Conservation (phyloP, 2,329 filamentous ascomycete species). For the Penicillium fuscoglaucum region DNA sequence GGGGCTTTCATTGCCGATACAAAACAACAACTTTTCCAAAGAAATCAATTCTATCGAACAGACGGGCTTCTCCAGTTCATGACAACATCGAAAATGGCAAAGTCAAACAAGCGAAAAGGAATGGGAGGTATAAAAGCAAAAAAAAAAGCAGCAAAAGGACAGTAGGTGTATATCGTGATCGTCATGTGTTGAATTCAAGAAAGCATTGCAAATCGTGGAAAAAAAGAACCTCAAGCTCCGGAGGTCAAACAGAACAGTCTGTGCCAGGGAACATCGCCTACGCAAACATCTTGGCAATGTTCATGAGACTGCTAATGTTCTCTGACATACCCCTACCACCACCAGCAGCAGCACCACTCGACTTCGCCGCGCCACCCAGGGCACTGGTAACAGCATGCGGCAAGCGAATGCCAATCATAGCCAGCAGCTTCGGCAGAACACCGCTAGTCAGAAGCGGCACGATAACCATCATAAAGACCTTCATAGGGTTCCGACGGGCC, state of each 20-base stretch:
- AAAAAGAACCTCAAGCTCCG: not conserved
- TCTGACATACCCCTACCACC: constrained; percentile 36
- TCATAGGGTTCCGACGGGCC: constrained; percentile 78
- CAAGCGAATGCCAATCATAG: constrained; percentile 75
- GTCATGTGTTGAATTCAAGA: constrained; percentile 11
- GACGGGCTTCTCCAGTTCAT: constrained; percentile 21
- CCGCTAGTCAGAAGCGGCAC: constrained; percentile 86
- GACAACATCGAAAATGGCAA: constrained; percentile 10
- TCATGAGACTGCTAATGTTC: constrained; percentile 35
- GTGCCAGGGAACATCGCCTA: constrained; percentile 13
- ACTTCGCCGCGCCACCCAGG: constrained; percentile 31
- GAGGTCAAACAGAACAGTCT: not conserved
- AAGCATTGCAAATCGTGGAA: not conserved
- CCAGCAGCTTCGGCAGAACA: constrained; percentile 73
- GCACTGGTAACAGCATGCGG: constrained; percentile 59
- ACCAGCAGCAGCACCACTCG: constrained; percentile 3
- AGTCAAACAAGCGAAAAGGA: constrained; percentile 9
- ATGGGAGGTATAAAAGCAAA: constrained; percentile 8
- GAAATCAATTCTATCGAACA: constrained; percentile 10
- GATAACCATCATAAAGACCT: constrained; percentile 82
- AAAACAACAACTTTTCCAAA: constrained; percentile 7
- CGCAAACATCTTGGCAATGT: constrained; percentile 40
- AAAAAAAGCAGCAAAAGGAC: constrained; percentile 9
- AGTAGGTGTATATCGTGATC: constrained; percentile 25
- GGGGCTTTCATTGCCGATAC: not conserved